Evolutionary conservation across 768 basidiomycete genomes (phyloP).

Genomic region (Infundibulicybe gibba): DNA sequence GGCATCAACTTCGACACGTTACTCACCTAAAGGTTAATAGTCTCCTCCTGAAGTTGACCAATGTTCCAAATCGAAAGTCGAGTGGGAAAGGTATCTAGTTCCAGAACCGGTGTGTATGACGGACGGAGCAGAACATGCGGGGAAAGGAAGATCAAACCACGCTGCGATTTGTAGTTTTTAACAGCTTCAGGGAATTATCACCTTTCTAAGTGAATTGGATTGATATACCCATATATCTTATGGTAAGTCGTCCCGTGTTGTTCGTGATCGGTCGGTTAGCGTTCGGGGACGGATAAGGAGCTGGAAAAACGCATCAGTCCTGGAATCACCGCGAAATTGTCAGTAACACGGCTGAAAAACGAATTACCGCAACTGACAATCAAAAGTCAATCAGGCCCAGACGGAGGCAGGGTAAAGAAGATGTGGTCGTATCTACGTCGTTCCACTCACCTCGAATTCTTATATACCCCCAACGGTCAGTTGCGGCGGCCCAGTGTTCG

Average conservation of each 20-base stretch:
- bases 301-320: too few relatives aligned
- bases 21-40: too few relatives aligned
- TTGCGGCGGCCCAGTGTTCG: not conserved
- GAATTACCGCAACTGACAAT: slow-evolving; percentile 3
- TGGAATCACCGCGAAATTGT: not conserved
- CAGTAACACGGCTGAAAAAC: not conserved
- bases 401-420: not conserved
- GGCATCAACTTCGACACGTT: too few relatives aligned
- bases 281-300: too few relatives aligned
- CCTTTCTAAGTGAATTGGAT: not conserved
- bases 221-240: too few relatives aligned
- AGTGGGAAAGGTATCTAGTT: not conserved
- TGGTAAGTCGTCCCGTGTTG: too few relatives aligned
- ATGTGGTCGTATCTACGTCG: not conserved
- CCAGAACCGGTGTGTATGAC: not conserved
- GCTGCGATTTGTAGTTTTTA: slow-evolving; percentile 11
- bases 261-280: too few relatives aligned
- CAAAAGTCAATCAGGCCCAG: slow-evolving; percentile 3
- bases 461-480: not conserved
- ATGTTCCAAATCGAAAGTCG: too few relatives aligned
- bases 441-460: not conserved
- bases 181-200: not conserved
- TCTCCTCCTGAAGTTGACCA: too few relatives aligned
- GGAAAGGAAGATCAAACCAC: slow-evolving; percentile 5
- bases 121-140: not conserved